phyloP scores from a whole-genome alignment of 805 yeast species.

The Isabelozyma rhagii region DNA sequence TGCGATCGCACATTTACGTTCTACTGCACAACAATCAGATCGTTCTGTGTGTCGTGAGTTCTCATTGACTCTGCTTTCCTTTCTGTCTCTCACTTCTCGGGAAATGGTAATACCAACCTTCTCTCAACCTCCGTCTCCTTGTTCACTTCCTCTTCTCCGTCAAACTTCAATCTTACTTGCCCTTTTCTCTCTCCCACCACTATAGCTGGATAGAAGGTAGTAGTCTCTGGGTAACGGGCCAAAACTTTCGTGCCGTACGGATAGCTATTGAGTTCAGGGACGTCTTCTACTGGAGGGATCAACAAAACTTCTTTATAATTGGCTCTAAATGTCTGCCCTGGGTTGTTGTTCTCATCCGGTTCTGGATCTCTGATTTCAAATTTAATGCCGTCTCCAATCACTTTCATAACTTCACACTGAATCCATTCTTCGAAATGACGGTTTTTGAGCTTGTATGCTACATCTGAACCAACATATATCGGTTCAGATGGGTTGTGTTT shows the following conservation, averaged over 20 bases:
- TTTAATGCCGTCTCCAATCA: conserved; percentile 67
- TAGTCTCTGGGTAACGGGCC: conserved; percentile 96
- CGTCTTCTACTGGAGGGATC: conserved; percentile 56
- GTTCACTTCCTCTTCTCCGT: conserved; percentile 95
- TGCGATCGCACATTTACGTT: conserved; percentile 1
- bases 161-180: conserved; percentile 75
- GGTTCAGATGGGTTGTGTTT: conserved; percentile 60
- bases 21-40: conserved; percentile 11
- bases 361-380: conserved; percentile 97
- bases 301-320: conserved; percentile 74
- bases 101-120: conserved; percentile 75
- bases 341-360: conserved; percentile 89
- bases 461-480: conserved; percentile 68
- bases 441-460: conserved; percentile 76
- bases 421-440: conserved; percentile 91
- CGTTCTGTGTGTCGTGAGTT: too few species aligned
- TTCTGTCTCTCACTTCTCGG: conserved; percentile 24
- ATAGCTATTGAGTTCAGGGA: conserved; percentile 45
- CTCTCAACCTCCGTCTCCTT: conserved; percentile 93
- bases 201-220: conserved; percentile 93
- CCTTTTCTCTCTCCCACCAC: conserved; percentile 77
- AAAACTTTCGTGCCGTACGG: conserved; percentile 79
- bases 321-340: conserved; percentile 83
- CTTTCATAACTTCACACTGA: conserved; percentile 82
- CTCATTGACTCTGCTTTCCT: conserved; percentile 13